These are phyloP conservation scores for Ceratobasidium papillatum DNA, from an alignment of 1,284 basidiomycete genomes.

Conservation along the genomic window DNA sequence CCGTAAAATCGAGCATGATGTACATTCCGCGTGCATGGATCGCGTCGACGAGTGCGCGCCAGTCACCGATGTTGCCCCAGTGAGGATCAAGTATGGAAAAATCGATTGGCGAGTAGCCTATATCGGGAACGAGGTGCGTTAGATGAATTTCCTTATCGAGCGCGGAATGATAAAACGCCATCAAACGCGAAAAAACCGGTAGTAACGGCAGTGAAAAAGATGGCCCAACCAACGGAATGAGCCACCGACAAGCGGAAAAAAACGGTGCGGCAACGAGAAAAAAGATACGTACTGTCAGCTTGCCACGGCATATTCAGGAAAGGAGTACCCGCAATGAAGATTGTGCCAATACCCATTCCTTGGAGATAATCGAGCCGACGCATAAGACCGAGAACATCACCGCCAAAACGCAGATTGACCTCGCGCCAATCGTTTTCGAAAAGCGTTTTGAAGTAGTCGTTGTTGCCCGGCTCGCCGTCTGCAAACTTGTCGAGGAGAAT, in stretches of 20 bases:
- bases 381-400: conserved; percentile 81
- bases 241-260: not conserved
- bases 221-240: not conserved
- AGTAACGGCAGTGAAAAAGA: conserved; percentile 17
- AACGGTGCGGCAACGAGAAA: not conserved
- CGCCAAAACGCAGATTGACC: conserved; percentile 86
- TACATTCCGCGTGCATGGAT: conserved; percentile 87
- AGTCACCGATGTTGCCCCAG: conserved; percentile 83
- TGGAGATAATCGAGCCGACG: conserved; percentile 84
- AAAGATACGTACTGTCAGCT: conserved; percentile 77
- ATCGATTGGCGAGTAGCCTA: conserved; percentile 91
- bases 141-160: conserved; percentile 29
- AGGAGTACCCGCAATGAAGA: conserved; percentile 90
- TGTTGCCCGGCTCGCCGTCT: conserved; percentile 88
- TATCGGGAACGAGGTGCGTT: conserved; percentile 20
- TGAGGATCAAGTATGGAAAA: conserved; percentile 90
- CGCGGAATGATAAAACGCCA: conserved; percentile 4
- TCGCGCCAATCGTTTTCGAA: conserved; percentile 88
- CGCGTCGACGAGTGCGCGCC: conserved; percentile 75
- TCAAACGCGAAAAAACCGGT: conserved; percentile 33
- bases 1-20: conserved; percentile 89
- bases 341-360: conserved; percentile 82
- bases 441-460: conserved; percentile 82
- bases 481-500: conserved; percentile 91
- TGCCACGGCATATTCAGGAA: conserved; percentile 96